Base-by-base conservation (phyloP, 2,329 filamentous ascomycete genomes). In the Fusarium piperis region DNA sequence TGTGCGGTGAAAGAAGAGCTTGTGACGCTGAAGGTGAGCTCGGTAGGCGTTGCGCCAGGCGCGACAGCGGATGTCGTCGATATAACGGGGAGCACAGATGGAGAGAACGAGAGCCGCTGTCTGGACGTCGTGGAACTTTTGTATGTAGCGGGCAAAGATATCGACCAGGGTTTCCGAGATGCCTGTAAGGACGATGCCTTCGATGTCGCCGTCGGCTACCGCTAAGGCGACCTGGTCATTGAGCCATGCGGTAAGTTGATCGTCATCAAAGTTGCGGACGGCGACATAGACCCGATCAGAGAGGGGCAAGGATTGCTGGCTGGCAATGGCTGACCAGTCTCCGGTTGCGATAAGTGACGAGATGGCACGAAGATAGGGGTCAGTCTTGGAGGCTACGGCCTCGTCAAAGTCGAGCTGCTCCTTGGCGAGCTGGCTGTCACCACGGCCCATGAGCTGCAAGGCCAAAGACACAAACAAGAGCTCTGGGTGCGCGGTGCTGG, bases 351-450 rank as follows among this genome's bases (percentile, higher is more conserved):
- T 93, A 72, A 93, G 90, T 4, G 91, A 90, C 26, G 94, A 93
- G 53, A 96, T 92, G 7, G 93, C 93, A 62, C 93, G 91, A 26
- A 96, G 87, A 77, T 95, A 95, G 0, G 93, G 91, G 74, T 96
- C 93, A 0, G 91, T 90, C 67, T 92, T 88, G 65, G 87, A 89
- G 28, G 90, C 88, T 15, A 89, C 84, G 3, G 83, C 83, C 63
- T 88, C 87, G 77, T 90, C 88, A 73, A 90, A 88, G 73, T 90
- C 88, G 26, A 90, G 83, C 66, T 87, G 83, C 68, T 85, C 84
- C 67, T 85, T 85, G 44, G 80, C 80, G 5, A 83, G 73, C 41
- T 81, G 79, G 51, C 81, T 81, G 62, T 84, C 83, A 13, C 84
- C 86, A 66, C 86, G 84, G 26, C 86, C 84, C 69, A 90, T 89